A percentile compares a stretch with the other conserved stretches of the same genome.
Conservation (phyloP, 768 basidiomycete genomes). For the Lactarius trivialis region DNA sequence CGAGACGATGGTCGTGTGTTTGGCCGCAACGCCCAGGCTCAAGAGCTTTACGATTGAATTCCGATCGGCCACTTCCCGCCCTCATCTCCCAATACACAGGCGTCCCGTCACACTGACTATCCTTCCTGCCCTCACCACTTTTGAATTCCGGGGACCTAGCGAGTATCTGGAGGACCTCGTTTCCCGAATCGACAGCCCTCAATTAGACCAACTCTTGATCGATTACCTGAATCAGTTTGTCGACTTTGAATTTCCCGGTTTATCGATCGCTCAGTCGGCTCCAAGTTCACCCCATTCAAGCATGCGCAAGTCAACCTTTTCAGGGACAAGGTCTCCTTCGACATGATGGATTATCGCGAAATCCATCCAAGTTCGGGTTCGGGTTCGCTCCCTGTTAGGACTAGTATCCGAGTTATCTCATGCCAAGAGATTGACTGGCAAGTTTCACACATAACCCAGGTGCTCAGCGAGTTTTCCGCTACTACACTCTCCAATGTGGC, state of each 20-base stretch:
- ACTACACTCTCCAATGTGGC: neutral
- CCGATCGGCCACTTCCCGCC: neutral
- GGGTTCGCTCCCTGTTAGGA: neutral
- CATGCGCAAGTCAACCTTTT: neutral
- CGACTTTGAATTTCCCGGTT: neutral
- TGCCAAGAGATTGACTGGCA: neutral
- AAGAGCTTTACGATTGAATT: neutral
- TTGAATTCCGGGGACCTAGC: neutral
- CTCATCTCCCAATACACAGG: neutral
- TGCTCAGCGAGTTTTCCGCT: neutral
- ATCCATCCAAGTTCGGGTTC: neutral
- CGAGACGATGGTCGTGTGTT: neutral
- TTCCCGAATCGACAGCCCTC: neutral
- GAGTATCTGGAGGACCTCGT: neutral
- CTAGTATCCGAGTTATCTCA: neutral
- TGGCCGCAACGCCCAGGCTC: neutral
- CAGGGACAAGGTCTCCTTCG: fast-evolving
- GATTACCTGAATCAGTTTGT: neutral
- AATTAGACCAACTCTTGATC: neutral
- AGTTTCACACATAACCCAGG: neutral
- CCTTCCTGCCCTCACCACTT: neutral
- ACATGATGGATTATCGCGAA: neutral
- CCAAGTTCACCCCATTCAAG: neutral
- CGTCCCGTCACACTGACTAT: neutral
- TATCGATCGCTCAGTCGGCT: neutral